Evolutionary conservation across 306 rosid species (phyloP).

Genomic region (Castanea sativa): DNA sequence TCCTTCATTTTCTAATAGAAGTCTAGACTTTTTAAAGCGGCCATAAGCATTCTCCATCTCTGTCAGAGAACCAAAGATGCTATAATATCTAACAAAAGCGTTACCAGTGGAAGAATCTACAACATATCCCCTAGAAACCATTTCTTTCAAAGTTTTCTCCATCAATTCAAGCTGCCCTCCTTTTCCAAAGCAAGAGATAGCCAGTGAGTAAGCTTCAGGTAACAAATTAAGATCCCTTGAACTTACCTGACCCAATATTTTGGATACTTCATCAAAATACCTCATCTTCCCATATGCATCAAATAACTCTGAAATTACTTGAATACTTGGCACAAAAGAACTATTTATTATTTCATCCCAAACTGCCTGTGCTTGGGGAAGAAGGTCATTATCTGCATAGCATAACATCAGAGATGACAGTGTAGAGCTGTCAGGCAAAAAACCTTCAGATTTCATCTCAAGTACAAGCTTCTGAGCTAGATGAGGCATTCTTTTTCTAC

Average conservation of each 20-base stretch:
- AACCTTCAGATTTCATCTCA: slow-evolving; percentile 33
- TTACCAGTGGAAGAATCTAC: slow-evolving; percentile 56
- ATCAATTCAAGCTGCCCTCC: slow-evolving; percentile 70
- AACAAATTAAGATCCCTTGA: slow-evolving; percentile 41
- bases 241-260: slow-evolving; percentile 38
- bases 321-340: slow-evolving; percentile 47
- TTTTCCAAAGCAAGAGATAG: slow-evolving; percentile 73
- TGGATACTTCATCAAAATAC: slow-evolving; percentile 31
- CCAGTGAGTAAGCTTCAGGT: slow-evolving; percentile 63
- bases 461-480: slow-evolving; percentile 37
- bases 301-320: slow-evolving; percentile 49
- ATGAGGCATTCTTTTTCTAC: slow-evolving; percentile 39
- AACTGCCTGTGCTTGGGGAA: slow-evolving; percentile 43
- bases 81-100: slow-evolving; percentile 47
- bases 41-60: slow-evolving; percentile 75
- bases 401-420: slow-evolving; percentile 44
- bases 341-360: slow-evolving; percentile 65
- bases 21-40: slow-evolving; percentile 60
- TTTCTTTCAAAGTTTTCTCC: slow-evolving; percentile 61
- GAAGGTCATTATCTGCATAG: slow-evolving; percentile 43
- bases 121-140: slow-evolving; percentile 55
- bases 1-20: slow-evolving; percentile 56
- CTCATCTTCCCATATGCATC: slow-evolving; percentile 43
- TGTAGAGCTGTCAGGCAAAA: slow-evolving; percentile 31
- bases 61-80: slow-evolving; percentile 62